Evolutionary conservation across 495 filamentous ascomycete species (phyloP).

Genomic region (Xylaria flabelliformis): DNA sequence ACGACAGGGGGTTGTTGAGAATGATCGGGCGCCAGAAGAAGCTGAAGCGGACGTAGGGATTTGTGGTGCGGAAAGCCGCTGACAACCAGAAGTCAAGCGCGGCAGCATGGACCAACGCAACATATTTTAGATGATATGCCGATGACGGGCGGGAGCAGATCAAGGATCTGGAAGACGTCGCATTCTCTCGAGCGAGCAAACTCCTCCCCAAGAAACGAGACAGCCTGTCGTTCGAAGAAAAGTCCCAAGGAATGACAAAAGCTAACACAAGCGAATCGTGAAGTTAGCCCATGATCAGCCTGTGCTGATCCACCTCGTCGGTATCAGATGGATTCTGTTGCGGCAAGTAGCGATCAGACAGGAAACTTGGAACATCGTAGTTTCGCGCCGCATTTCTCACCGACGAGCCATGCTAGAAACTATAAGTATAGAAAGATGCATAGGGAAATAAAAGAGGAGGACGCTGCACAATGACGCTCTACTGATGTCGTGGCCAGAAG

Average conservation of each 20-base stretch:
- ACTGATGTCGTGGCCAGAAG: too few relatives aligned
- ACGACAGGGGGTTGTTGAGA: slow-evolving; percentile 51
- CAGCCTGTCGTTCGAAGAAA: neutral
- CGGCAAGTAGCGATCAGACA: neutral
- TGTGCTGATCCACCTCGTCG: neutral
- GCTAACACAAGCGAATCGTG: neutral
- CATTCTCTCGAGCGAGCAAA: slow-evolving; percentile 7
- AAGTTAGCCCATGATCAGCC: slow-evolving; percentile 22
- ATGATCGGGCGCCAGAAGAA: slow-evolving; percentile 38
- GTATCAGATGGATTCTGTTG: neutral
- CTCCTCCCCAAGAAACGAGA: neutral
- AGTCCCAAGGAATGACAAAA: neutral
- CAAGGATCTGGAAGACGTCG: slow-evolving; percentile 8
- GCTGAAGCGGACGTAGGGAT: neutral
- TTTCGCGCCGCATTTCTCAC: neutral
- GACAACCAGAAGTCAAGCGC: slow-evolving; percentile 4
- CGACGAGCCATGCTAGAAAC: neutral
- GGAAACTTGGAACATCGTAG: neutral
- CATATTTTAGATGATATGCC: slow-evolving; percentile 13
- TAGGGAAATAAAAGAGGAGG: neutral
- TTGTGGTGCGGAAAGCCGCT: slow-evolving; percentile 15
- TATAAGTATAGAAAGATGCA: neutral
- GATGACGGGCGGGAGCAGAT: neutral
- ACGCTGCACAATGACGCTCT: too few relatives aligned
- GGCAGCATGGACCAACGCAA: slow-evolving; percentile 17